Evolutionary conservation across 495 filamentous ascomycete genomes (phyloP).

Genomic region (Aspergillus nanangensis): DNA sequence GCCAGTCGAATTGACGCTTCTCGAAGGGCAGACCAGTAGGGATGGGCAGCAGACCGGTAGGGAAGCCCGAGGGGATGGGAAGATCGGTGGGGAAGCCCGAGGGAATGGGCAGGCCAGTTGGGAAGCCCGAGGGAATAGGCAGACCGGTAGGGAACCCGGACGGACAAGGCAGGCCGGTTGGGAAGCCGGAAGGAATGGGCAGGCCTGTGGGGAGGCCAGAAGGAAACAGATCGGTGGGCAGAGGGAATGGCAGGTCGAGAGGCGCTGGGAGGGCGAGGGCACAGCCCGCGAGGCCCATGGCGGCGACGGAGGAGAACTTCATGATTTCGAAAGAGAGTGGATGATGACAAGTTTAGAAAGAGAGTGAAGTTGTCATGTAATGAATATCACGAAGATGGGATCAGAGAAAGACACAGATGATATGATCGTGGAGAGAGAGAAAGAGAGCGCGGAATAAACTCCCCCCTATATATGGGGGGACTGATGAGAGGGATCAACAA

Average conservation of each 20-base stretch:
- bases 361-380: too few relatives aligned
- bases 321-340: conserved; percentile 10
- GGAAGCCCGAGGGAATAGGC: conserved; percentile 1
- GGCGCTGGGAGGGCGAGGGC: conserved; percentile 15
- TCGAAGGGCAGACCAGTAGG: too few relatives aligned
- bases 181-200: not conserved
- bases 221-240: conserved; percentile 3
- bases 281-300: conserved; percentile 12
- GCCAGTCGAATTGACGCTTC: not conserved
- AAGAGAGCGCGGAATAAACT: too few relatives aligned
- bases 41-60: not conserved
- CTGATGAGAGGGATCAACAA: too few relatives aligned
- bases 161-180: not conserved
- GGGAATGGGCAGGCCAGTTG: not conserved
- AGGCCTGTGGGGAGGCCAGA: conserved; percentile 1
- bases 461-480: too few relatives aligned
- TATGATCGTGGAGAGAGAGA: conserved; percentile 2
- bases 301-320: conserved; percentile 12
- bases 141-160: conserved; percentile 1
- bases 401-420: conserved; percentile 3
- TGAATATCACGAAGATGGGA: not conserved
- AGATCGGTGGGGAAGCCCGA: not conserved
- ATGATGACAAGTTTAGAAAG: conserved; percentile 1
- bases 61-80: not conserved
- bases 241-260: not conserved